These are phyloP conservation scores for Ambrosia trifida DNA, from an alignment of 129 eudicot genomes.

Conservation along the genomic window DNA sequence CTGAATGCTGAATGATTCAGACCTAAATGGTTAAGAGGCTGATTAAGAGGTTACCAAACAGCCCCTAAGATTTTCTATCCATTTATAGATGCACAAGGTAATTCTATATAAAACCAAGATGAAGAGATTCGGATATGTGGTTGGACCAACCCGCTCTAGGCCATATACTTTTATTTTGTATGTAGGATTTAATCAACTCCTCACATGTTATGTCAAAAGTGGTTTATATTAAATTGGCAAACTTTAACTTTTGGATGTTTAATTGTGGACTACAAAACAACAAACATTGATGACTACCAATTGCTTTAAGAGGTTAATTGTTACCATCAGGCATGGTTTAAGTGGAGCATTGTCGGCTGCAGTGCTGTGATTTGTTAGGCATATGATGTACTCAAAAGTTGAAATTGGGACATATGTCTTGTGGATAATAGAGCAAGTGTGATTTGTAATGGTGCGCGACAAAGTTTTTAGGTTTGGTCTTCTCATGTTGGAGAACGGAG, in stretches of 20 bases:
- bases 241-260: conserved; percentile 19
- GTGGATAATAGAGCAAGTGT: conserved; percentile 12
- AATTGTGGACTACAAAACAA: conserved; percentile 14
- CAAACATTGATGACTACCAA: conserved; percentile 13
- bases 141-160: too few species aligned
- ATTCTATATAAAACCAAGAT: too few species aligned
- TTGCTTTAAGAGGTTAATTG: conserved; percentile 19
- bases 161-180: not conserved
- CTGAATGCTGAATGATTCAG: too few species aligned
- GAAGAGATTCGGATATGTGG: too few species aligned
- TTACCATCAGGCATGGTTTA: not conserved
- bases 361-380: conserved; percentile 7
- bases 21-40: too few species aligned
- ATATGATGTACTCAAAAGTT: conserved; percentile 27
- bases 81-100: too few species aligned
- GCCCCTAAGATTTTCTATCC: too few species aligned
- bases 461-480: conserved; percentile 16
- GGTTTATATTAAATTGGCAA: conserved; percentile 5
- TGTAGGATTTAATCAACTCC: conserved; percentile 10
- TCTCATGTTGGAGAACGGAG: not conserved
- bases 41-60: too few species aligned
- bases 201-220: conserved; percentile 34
- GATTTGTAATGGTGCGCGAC: not conserved
- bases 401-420: conserved; percentile 20
- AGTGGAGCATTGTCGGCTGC: conserved; percentile 18